A percentile compares a stretch with the other conserved stretches of the same genome.
Evolutionary conservation across 1,284 basidiomycete genomes (phyloP).

Genomic region (Erythrobasidium hasegawianum): DNA sequence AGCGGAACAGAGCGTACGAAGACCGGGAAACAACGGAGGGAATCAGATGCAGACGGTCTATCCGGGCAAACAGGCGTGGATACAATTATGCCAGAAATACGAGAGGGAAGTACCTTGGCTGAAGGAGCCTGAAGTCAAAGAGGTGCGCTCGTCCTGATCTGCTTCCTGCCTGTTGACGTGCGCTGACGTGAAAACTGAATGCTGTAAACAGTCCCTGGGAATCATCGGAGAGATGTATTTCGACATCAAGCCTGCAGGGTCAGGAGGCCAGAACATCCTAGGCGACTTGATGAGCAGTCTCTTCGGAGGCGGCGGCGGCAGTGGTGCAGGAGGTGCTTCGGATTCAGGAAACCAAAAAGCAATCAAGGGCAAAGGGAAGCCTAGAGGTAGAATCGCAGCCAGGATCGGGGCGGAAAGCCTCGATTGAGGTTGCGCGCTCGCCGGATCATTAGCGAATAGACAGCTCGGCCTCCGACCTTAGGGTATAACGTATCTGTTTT

Average conservation of each 20-base stretch:
- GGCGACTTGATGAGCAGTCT: constrained; percentile 78
- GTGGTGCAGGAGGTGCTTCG: too few species aligned
- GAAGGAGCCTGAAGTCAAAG: constrained; percentile 65
- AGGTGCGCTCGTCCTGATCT: constrained; percentile 63
- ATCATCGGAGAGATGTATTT: constrained; percentile 64
- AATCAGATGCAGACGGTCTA: constrained; percentile 35
- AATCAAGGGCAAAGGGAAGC: constrained; percentile 5
- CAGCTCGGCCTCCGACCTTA: too few species aligned
- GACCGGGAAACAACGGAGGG: constrained; percentile 33
- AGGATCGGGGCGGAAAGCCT: constrained; percentile 14
- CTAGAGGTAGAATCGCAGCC: constrained; percentile 13
- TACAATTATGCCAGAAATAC: constrained; percentile 37
- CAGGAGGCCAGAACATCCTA: constrained; percentile 65
- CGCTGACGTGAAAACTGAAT: too few species aligned
- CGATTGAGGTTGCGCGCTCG: too few species aligned
- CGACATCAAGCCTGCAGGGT: constrained; percentile 67
- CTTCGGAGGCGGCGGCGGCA: constrained; percentile 63
- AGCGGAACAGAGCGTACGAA: constrained; percentile 52
- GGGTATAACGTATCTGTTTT: too few species aligned
- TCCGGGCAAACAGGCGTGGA: constrained; percentile 39
- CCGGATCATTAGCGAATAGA: too few species aligned
- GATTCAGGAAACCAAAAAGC: not conserved
- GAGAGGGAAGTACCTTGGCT: constrained; percentile 49
- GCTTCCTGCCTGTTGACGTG: too few species aligned
- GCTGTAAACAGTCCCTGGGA: constrained; percentile 56